phyloP scores from a whole-genome alignment of 1,284 basidiomycete genomes.

The Uromyces viciae-fabae region DNA sequence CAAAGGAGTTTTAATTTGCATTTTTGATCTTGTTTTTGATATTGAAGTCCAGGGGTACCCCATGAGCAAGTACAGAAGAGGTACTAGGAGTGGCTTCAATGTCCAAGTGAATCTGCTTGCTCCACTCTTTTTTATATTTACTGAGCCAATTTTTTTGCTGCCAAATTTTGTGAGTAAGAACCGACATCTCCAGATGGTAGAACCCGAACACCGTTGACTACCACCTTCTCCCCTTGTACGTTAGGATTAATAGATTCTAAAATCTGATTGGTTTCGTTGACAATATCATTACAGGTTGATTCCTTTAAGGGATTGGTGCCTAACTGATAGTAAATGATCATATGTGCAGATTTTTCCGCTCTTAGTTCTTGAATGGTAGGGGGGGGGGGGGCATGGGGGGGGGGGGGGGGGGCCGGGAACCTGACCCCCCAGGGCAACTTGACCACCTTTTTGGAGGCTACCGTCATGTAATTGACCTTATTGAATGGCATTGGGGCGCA shows the following conservation, averaged over 20 bases:
- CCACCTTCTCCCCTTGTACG: background rate
- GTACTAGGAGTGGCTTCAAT: background rate
- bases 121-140: background rate
- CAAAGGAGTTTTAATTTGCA: background rate
- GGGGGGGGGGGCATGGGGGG: no score
- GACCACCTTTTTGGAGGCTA: no score
- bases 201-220: background rate
- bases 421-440: no score
- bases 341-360: background rate
- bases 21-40: background rate
- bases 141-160: background rate
- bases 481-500: no score
- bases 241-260: background rate
- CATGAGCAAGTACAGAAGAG: background rate
- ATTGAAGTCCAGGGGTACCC: background rate
- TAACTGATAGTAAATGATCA: background rate
- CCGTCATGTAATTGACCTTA: no score
- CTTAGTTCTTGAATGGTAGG: background rate
- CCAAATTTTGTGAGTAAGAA: background rate
- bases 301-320: background rate
- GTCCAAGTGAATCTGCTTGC: background rate
- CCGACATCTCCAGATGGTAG: background rate
- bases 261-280: background rate
- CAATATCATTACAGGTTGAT: background rate
- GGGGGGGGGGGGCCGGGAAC: no score